Evolutionary conservation across 2,329 filamentous ascomycete species (phyloP).

Genomic region (Stagonosporopsis vannaccii): DNA sequence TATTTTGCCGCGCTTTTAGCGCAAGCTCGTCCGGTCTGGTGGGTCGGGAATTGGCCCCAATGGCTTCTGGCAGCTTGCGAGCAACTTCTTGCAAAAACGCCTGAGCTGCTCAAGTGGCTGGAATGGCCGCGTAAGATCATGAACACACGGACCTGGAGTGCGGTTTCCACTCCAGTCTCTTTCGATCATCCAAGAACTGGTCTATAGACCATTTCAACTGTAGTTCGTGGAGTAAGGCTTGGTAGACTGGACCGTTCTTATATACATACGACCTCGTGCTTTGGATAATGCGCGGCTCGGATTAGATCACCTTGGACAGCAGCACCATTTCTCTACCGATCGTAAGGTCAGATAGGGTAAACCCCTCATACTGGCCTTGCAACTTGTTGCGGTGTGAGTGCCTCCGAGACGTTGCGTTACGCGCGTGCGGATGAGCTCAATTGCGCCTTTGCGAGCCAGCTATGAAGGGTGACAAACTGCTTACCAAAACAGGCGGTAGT

Average conservation of each 20-base stretch:
- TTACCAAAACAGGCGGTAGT: background rate
- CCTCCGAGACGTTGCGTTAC: background rate
- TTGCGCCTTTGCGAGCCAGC: background rate
- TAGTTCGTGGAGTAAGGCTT: background rate
- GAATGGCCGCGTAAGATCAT: conserved; percentile 37
- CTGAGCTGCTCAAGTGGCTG: conserved; percentile 39
- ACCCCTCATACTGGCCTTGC: background rate
- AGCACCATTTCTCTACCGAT: background rate
- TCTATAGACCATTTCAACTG: background rate
- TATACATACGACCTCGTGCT: background rate
- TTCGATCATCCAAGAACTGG: conserved; percentile 1
- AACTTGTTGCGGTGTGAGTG: background rate
- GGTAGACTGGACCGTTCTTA: background rate
- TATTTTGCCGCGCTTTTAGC: conserved; percentile 38
- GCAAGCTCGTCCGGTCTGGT: conserved; percentile 36
- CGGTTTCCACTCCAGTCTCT: conserved; percentile 3
- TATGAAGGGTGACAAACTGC: background rate
- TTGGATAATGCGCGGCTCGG: background rate
- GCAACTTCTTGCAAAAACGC: conserved; percentile 30
- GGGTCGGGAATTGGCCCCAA: conserved; percentile 39
- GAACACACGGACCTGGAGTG: conserved; percentile 10
- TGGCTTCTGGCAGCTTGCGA: conserved; percentile 35
- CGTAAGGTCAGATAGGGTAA: background rate
- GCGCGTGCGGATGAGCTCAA: background rate
- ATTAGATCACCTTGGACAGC: background rate